Base-by-base conservation (phyloP, 352 stramenopile genomes). In the Phytopythium helicoides region DNA sequence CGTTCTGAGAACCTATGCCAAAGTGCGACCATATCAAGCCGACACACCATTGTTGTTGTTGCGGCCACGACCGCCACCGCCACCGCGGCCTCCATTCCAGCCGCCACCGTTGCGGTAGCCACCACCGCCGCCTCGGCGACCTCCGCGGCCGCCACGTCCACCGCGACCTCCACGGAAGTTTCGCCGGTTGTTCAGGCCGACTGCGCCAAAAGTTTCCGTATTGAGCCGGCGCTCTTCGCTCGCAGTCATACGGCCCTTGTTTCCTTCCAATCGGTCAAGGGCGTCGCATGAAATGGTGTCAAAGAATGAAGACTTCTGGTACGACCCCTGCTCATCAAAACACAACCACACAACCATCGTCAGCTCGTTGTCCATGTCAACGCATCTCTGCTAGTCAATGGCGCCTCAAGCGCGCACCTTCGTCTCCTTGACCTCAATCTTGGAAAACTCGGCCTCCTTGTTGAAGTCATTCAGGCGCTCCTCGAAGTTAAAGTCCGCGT, bases 281-380 rank as follows among this genome's bases (percentile, higher is more conserved):
- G 86, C 83, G 53, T 96, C 86, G 51, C 86, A 96, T 40, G 85
- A 95, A 47, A 96, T 94, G 36, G 87, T 90, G 61, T 96, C 86
- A 47, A 96, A 96, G 69, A 96, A 96, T 22, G 81, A 93, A 28
- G 78, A 89, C 47, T 96, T 95, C 54, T 94, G 83, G 65, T 96
- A 95, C 48, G 76, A 85, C 6, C 75, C 80, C 66, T 82, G 53
- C 26, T 25, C 22, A 22, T 14, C 23, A 23, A 45, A 18, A 44
- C 21, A 37, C 39, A 14, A 33, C 19, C 9, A 15, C 36, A 42
- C 19, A 22, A 6, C 39, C 11, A 38, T 44, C 10, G 33, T 46
- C 6, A 38, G 3, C 14, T 8, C 9, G 15, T n/a, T n/a, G n/a
- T n/a, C n/a, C n/a, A n/a, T n/a, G n/a, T n/a, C n/a, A n/a, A n/a